Base-by-base conservation (phyloP, 108 stramenopile genomes). In the Fistulifera solaris region DNA sequence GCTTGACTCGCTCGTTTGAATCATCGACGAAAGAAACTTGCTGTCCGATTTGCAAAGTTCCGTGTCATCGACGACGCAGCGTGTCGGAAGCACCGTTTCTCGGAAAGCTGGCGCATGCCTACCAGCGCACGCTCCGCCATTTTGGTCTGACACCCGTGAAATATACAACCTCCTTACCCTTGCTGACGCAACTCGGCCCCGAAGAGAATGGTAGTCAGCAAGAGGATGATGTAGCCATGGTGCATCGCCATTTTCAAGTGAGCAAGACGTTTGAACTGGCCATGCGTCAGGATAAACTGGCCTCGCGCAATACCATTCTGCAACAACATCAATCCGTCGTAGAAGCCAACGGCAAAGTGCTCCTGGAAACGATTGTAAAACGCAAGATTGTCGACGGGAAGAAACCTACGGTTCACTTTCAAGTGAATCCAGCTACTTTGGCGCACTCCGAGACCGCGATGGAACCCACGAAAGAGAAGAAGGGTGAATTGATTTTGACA, bases 31-130 rank as follows among this genome's bases (percentile, higher is more conserved):
- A 48, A 35, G 31, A 16, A n/a, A 6, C 62, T 0, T 56, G 59
- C 39, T 89, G 88, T 63, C 87, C 83, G 13, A 65, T 69, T 38
- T 89, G 83, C 58, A 67, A 82, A 22, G 58, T 59, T 0, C 42
- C 48, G 21, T 41, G 56, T 19, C 62, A 65, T 31, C 68, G 64
- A 19, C 71, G 77, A 41, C 39, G 62, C 19, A 40, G 59, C 53
- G 47, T 61, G 58, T 59, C 52, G 27, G 26, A n/a, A 14, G 45
- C 56, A 22, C 42, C 62, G 21, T 56, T 78, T 11, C 62, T 89
- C 41, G 63, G 75, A 35, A 68, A 75, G 5, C 26, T 83, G 40
- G 67, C 62, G 31, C 55, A 39, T 17, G 63, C 74, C n/a, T 83
- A 70, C 49, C 85, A 89, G 41, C 40, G 47, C 35, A 41, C 65